Base-by-base conservation (phyloP, 495 filamentous ascomycete genomes). In the Parathielavia hyrcaniae region DNA sequence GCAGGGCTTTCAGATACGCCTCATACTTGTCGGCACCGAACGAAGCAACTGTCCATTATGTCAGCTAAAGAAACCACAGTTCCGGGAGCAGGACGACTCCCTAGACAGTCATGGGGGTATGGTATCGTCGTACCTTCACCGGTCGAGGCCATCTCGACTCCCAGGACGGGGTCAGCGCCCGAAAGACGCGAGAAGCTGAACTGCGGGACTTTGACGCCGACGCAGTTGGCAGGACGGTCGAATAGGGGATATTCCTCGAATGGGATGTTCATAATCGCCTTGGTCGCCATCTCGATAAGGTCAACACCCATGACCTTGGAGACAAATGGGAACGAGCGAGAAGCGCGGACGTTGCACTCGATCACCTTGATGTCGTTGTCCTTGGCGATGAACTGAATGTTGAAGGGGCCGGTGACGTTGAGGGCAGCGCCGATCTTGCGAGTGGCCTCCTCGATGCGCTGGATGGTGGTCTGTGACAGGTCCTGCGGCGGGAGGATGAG, bases 321-420 rank as follows among this genome's bases (percentile, higher is more conserved):
- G 20, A 97, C 91, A 71, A 98, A 98, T 32, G 93, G 93, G 78
- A 97, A 97, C 1, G 92, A 97, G 50, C 93, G 83, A 44, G 93
- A 97, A 19, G 93, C 93, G 51, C 93, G 84, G 43, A 97, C 93
- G 67, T 98, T 98, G 74, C 93, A 98, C 74, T 98, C 93, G 61
- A 98, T 98, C 60, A 98, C 93, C 79, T 97, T 98, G 75, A 98
- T 97, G 64, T 97, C 93, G 67, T 97, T 97, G 71, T 97, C 90
- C 77, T 98, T 98, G 52, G 93, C 93, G 64, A 98, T 98, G 75
- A 98, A 98, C 72, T 98, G 93, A 60, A 98, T 98, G 75, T 98
- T 98, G 81, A 86, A 96, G 20, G 93, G 93, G 45, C 93, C 93
- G 41, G 93, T 97, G 48, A 98, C 87, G 65, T 97, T 96, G 22